Evolutionary conservation across 441 rosid genomes (phyloP), one percentile per base, ranked within the genome.

Genomic region (Croton setiger): DNA sequence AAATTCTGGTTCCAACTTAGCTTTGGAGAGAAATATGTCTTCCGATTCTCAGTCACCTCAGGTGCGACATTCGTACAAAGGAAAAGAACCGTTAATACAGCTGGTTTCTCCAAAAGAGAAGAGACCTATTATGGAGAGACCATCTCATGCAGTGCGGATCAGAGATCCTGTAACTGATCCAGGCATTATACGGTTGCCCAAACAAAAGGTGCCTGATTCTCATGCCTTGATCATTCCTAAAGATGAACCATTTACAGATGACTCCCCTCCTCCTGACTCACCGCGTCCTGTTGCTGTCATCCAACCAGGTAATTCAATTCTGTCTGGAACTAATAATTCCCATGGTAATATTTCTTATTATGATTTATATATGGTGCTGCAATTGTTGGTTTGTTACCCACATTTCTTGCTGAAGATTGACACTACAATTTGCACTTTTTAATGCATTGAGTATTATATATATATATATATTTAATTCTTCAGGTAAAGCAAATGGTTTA

Each of bases 181-280:
- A 9, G 75, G 70, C n/a, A 54, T 5, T 57, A 43, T 21, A 45
- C 60, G 35, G 53, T 51, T 47, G 4, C 73, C 75, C 63, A 79
- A 67, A 36, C 74, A 74, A 69, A 73, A 72, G 60, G 49, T 74
- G 60, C 71, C 68, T 73, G 77, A 60, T 69, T 65, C 66, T 66
- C 60, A 11, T 66, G 75, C 74, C 37, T 60, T 78, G 69, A 75
- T 85, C 58, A 67, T 47, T 44, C 91, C 96, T 5, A 90, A 90
- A 81, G 84, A 74, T 37, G 97, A 87, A 78, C 90, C 87, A 13
- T 66, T 55, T 64, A 65, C 84, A 39, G 89, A 82, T 59, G 86
- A 79, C 43, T 68, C 77, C 59, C 70, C 70, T 21, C 53, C 62
- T 11, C 37, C 63, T 69, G 64, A 75, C 51, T 33, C 36, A 23